Evolutionary conservation across 1,284 basidiomycete genomes (phyloP), one percentile per base, ranked within the genome.

Genomic region (Malassezia pachydermatis): DNA sequence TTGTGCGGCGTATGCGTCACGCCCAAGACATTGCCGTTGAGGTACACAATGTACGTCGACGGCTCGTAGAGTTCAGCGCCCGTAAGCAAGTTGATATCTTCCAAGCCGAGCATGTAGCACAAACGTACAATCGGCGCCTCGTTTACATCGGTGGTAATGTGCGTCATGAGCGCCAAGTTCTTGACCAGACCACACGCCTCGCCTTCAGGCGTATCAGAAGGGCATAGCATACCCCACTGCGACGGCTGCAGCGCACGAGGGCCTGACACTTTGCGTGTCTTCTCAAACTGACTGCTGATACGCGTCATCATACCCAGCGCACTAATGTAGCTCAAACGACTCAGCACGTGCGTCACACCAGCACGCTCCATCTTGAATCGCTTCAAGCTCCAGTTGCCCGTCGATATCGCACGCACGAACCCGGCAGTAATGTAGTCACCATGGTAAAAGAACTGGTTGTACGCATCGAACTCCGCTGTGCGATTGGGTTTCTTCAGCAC

Each of bases 251-350:
- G 75, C 11, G 94, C 92, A 70, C 94, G 82, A 22, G 94, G 94
- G 40, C 95, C 95, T 55, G 88, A 94, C 48, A 99, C 95, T 73
- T 99, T 99, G 47, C 94, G 78, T 13, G 95, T 98, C 79, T 99
- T 99, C 74, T 99, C 94, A 70, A 99, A 99, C 75, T 99, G 94
- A 22, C 88, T 92, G 16, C 86, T 86, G 59, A 99, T 99, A 38
- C 94, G 83, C 8, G 94, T 99, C 95, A 99, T 99, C 94, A 98
- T 99, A 28, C 95, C 94, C 17, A 99, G 78, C 1, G 94, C 95
- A 48, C 89, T 87, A 70, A 99, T 96, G 78, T 90, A 99, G 60
- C 83, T 86, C 39, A 99, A 76, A 24, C 95, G 82, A 66, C 86
- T 90, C 23, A 99, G 80, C 51, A 99, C 95, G 72, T 99, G 94